Evolutionary conservation across 352 stramenopile species (phyloP), one percentile per base, ranked within the genome.

Genomic region (Pythium phragmitis): DNA sequence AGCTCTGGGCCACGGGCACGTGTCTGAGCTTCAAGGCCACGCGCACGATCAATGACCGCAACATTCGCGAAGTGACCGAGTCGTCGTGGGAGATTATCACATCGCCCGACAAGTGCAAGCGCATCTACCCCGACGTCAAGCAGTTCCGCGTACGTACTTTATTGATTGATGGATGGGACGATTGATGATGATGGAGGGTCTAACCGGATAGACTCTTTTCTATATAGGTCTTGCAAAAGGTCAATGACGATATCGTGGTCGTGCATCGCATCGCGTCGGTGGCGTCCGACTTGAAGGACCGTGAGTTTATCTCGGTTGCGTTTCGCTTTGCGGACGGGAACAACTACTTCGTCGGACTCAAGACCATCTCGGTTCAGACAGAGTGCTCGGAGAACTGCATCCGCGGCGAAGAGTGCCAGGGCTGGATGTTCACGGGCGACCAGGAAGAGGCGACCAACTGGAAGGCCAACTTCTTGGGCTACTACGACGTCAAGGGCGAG

Each of bases 71-170:
- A 45, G 80, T 91, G 3, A 82, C 80, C 3, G 69, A 88, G 68
- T 79, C 81, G 5, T 91, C 83, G 8, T 92, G 83, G 81, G 83
- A 91, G 26, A 94, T 94, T 34, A 88, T 94, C 61, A 91, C 82
- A n/a, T 89, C 79, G 14, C 80, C 82, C 3, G 82, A 91, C 33
- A 92, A 92, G 64, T 90, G 67, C 67, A 92, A 91, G 50, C 85
- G 85, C 42, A 91, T 94, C 50, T 92, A 91, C 45, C 85, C 85
- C 6, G 85, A 94, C 41, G 79, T 92, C 52, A 91, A 91, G 71
- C 81, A 91, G 59, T 91, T 92, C 71, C 79, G 81, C 60, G 76
- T 84, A 76, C 58, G 75, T 50, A 26, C 52, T 55, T 17, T 37
- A 11, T 37, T 30, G 37, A 4, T 48, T 26, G 53, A 36, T 64